Evolutionary conservation across 2,329 filamentous ascomycete genomes (phyloP).

Genomic region (Talaromyces albobiverticillius): DNA sequence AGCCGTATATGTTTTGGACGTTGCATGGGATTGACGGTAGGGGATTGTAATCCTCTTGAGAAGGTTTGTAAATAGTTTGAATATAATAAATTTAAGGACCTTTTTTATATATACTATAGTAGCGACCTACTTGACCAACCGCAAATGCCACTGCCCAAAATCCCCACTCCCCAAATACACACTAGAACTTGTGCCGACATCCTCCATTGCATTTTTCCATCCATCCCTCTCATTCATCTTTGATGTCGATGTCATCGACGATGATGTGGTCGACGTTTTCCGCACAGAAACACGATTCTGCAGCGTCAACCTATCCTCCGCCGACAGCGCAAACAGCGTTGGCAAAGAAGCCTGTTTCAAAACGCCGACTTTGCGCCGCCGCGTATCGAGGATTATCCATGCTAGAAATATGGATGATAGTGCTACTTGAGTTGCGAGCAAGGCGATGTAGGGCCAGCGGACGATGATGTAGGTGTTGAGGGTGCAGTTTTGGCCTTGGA

Average conservation of each 20-base stretch:
- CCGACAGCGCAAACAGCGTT: neutral
- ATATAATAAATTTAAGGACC: no score
- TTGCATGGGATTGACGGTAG: neutral
- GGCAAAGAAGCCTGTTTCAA: neutral
- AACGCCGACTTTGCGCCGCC: neutral
- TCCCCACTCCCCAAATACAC: neutral
- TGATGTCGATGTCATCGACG: no score
- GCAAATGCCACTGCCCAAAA: neutral
- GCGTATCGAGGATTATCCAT: constrained; percentile 3
- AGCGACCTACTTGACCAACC: neutral
- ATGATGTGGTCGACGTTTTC: no score
- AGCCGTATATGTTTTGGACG: constrained; percentile 29
- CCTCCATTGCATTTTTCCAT: neutral
- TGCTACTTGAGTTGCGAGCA: neutral
- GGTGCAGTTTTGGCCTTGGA: neutral
- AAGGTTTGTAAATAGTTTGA: no score
- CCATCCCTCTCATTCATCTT: no score
- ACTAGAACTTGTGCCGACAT: neutral
- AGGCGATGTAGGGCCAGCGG: constrained; percentile 1
- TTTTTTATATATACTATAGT: no score
- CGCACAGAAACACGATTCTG: neutral
- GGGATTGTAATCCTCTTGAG: neutral
- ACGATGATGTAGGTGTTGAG: neutral
- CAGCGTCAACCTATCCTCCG: neutral
- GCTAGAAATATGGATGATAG: neutral